A percentile compares a stretch with the other conserved stretches of the same genome.
phyloP scores from a whole-genome alignment of 208 protist species.

The Crithidia thermophila region DNA sequence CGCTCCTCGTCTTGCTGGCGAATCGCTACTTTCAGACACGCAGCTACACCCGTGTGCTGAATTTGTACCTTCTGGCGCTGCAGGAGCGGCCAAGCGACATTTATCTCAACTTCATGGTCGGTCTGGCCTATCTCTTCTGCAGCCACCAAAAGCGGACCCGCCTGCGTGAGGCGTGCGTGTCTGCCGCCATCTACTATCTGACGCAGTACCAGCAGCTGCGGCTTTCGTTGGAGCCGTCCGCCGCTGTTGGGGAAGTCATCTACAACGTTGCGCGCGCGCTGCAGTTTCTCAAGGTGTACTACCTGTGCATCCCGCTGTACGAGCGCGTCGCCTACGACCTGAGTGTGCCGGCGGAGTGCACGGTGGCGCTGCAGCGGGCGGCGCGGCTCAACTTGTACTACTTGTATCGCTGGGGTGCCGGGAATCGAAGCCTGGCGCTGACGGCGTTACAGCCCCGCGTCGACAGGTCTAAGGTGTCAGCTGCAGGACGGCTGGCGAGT shows the following conservation, averaged over 20 bases:
- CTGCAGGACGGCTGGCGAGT: neutral
- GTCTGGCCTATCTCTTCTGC: slow-evolving; percentile 68
- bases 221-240: slow-evolving; percentile 39
- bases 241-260: slow-evolving; percentile 63
- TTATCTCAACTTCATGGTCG: slow-evolving; percentile 79
- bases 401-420: slow-evolving; percentile 67
- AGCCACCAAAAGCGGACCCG: slow-evolving; percentile 80
- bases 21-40: slow-evolving; percentile 77
- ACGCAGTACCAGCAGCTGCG: slow-evolving; percentile 64
- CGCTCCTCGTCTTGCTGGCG: slow-evolving; percentile 71
- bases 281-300: slow-evolving; percentile 71
- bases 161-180: slow-evolving; percentile 66
- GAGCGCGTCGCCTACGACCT: slow-evolving; percentile 72
- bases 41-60: slow-evolving; percentile 74
- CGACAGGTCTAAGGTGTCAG: neutral
- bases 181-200: slow-evolving; percentile 80
- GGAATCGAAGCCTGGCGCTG: slow-evolving; percentile 61
- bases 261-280: slow-evolving; percentile 87
- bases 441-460: slow-evolving; percentile 44
- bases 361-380: slow-evolving; percentile 62
- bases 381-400: slow-evolving; percentile 85
- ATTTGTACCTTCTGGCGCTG: slow-evolving; percentile 73
- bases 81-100: slow-evolving; percentile 62
- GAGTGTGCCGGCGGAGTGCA: slow-evolving; percentile 64
- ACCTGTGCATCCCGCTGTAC: slow-evolving; percentile 82